Percentiles rank a stretch among this genome's conserved stretches.
These are phyloP conservation scores for Terana coerulea DNA, from an alignment of 768 basidiomycete genomes.

Conservation along the genomic window DNA sequence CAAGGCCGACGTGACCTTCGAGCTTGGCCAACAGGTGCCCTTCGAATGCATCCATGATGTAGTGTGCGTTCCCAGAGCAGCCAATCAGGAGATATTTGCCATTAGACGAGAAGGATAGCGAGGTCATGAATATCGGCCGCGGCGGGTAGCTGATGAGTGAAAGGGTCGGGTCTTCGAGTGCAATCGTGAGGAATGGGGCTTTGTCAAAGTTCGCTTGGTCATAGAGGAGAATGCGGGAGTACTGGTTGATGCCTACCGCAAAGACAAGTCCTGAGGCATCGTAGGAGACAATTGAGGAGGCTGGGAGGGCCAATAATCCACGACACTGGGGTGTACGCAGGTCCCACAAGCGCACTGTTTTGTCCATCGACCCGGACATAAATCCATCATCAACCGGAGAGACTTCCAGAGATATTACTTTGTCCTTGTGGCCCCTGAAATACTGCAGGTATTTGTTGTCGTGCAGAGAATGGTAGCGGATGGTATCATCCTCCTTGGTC, in stretches of 20 bases:
- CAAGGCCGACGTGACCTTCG: slow-evolving; percentile 80
- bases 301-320: slow-evolving; percentile 73
- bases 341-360: slow-evolving; percentile 96
- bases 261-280: slow-evolving; percentile 82
- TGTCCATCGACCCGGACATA: slow-evolving; percentile 92
- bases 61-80: slow-evolving; percentile 90
- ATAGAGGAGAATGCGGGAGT: slow-evolving; percentile 80
- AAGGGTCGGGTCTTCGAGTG: slow-evolving; percentile 78
- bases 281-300: slow-evolving; percentile 77
- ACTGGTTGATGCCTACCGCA: slow-evolving; percentile 81
- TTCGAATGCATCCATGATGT: slow-evolving; percentile 88
- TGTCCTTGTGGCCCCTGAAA: slow-evolving; percentile 90
- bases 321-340: slow-evolving; percentile 74
- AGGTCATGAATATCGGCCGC: slow-evolving; percentile 86
- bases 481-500: slow-evolving; percentile 92
- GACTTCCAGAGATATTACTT: slow-evolving; percentile 87
- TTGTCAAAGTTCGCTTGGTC: slow-evolving; percentile 87
- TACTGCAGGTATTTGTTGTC: slow-evolving; percentile 97
- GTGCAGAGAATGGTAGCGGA: slow-evolving; percentile 92
- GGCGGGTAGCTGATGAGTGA: slow-evolving; percentile 78
- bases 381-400: slow-evolving; percentile 94
- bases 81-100: slow-evolving; percentile 90
- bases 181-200: slow-evolving; percentile 82
- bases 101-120: slow-evolving; percentile 84
- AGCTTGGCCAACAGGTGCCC: slow-evolving; percentile 81